Base-by-base conservation (phyloP, 2,329 filamentous ascomycete species). In the Aspergillus sp. region DNA sequence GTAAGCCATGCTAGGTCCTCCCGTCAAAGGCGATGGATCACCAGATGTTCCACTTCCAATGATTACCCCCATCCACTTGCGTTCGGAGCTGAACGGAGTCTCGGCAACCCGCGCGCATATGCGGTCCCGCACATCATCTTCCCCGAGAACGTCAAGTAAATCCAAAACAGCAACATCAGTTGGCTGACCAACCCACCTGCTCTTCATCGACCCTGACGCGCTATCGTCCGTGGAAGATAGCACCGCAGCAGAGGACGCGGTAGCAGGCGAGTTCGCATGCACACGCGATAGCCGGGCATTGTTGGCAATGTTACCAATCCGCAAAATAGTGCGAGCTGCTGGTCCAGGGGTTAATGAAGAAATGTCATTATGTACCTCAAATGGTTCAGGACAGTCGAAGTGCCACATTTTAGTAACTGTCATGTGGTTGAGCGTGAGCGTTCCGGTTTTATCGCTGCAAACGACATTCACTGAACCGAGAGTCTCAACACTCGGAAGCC, bases 381-480 rank as follows among this genome's bases (percentile, higher is more conserved):
- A 79, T 6, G 85, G 82, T 56, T 78, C 72, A 6, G 75, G 64
- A 44, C 84, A 83, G 63, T 92, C 91, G 73, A 96, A 96, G 72
- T 93, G 90, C 95, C 95, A 99, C 81, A 99, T 87, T 70, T 95
- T 96, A 15, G 92, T 93, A 0, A 92, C 92, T 1, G 95, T 96
- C 95, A 99, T 98, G 72, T 99, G 95, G 71, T 98, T 99, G 71
- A 93, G 92, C 0, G 95, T 99, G 60, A 99, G 79, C 1, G 95
- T 99, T 33, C 93, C 91, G 44, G 95, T 99, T 79, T 99, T 99
- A 80, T 99, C 95, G 65, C 92, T 97, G 79, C 96, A 99, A 6
- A 99, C 91, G n/a, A 99, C 93, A 68, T 98, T 99, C 58, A 99
- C 95, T n/a, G 93, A 97, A 8, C 96, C 96, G 5, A 99, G 79